Evolutionary conservation across 192 early-diverging fungal genomes (phyloP), one percentile per base, ranked within the genome.

Genomic region (Coemansia sp.): DNA sequence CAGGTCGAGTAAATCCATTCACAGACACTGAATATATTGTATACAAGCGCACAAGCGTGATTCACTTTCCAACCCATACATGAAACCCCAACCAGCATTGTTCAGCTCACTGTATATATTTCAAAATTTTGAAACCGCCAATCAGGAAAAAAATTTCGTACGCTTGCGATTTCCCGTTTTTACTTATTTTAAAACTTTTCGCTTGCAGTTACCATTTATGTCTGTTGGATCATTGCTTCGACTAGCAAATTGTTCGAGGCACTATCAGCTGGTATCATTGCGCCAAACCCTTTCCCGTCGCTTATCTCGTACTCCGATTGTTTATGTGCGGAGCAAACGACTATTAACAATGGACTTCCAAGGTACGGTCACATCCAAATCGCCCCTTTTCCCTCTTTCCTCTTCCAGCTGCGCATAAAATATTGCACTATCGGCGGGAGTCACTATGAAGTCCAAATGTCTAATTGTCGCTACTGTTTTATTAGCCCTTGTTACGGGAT

Each of bases 321-420:
- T 54, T 33, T 31, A 17, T 54, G 52, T 54, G 52, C 52, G 29
- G 29, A 54, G 52, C 15, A 54, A 31, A 33, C 28, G 30, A 6
- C 6, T 20, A n/a, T 14, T 20, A 17, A 54, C 27, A 54, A 54
- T 54, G 13, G 14, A 30, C 15, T 31, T 17, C 52, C 52, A 30
- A 54, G 52, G 29, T 31, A 54, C 52, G 20, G 23, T 8, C 23
- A 8, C 27, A 54, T 54, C 6, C 14, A 33, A 54, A 54, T 33
- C n/a, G 50, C 52, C 27, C 7, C 33, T 54, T 15, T 29, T 31
- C 23, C 23, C n/a, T 33, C 17, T 54, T 54, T 54, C 17, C 8
- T 48, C 8, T 48, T 13, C 23, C 2, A 25, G 45, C 45, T 48
- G 45, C 45, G 45, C 20, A 54, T 33, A 33, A 54, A 54, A 54